Base-by-base conservation (phyloP, 495 filamentous ascomycete species). In the Talaromyces ruber region DNA sequence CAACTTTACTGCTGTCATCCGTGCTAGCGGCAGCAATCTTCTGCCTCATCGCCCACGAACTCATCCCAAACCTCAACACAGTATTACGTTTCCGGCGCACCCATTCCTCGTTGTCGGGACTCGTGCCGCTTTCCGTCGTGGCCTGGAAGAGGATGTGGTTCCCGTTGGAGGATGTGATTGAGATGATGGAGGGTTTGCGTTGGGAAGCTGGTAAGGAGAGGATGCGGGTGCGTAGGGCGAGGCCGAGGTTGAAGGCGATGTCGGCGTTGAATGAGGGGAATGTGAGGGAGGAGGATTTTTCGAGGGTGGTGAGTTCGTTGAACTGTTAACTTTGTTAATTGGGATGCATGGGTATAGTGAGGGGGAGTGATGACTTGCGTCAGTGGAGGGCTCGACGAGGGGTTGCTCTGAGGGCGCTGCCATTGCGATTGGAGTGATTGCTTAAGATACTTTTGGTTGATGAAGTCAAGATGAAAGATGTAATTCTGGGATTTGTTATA, bases 261-360 rank as follows among this genome's bases (percentile, higher is more conserved):
- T 88, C 88, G 26, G 82, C 68, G 24, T 86, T 89, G 77, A 93
- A 92, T 61, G 77, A 70, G 37, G 75, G 68, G 68, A 92, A 83
- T 47, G 78, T 71, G 63, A 88, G 77, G 5, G 78, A 72, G 29
- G 65, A 30, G 66, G 71, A 74, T 62, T 73, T 67, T 72, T 88
- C 85, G 63, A 74, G 75, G 37, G 72, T 64, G 45, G 79, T 71
- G 32, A 88, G 84, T 60, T 67, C 66, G 28, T 74, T 70, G 62
- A 82, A 69, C 81, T 83, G 60, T 54, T 7, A 29, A 9, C 50
- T 8, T 14, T 25, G 45, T 52, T 60, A 60, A 45, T 50, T 45
- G 24, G 8, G 16, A 22, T 29, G 24, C 11, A 16, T 14, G 16
- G 18, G 21, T 29, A 8, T 32, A 11, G 5, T 7, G 32, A 18